Base-by-base conservation (phyloP, 1,284 basidiomycete genomes). In the Cutaneotrichosporon sp. region DNA sequence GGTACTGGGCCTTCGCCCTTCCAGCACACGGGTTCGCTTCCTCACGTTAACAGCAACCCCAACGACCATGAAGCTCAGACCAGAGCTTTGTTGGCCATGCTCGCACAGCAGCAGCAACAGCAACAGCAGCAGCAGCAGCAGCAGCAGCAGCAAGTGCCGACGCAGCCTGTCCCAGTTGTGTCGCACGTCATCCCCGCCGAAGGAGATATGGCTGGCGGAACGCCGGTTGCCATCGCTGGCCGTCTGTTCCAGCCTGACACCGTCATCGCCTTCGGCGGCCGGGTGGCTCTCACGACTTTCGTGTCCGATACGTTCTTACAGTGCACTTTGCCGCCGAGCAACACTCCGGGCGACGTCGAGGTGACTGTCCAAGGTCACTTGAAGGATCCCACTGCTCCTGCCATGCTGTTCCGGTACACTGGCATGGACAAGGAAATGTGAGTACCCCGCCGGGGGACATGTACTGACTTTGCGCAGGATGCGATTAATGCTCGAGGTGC, bases 281-380 rank as follows among this genome's bases (percentile, higher is more conserved):
- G 87, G 6, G 80, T 87, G 2, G 89, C 94, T 4, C 89, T 88
- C 24, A 97, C 94, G 0, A 89, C 91, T 68, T 85, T 91, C 43
- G 97, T 94, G 90, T 92, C 91, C 71, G 88, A 92, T 64, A 95
- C 93, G 70, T 95, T 95, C 43, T 84, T 98, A 4, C 91, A 97
- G 14, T 98, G 95, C 76, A 81, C 95, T 42, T 79, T 99, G 54
- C 97, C 97, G 3, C 92, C 97, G 0, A 86, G 89, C 60, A 83
- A 88, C 1, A 82, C 84, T 51, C 86, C 95, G 4, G 97, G 95
- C 2, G 87, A 91, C 7, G 95, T 98, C n/a, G 85, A 88, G 1
- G 95, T 99, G 3, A 89, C 87, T 9, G 83, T 90, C 90, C 72
- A 87, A 89, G 73, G 90, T 18, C 58, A 63, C 65, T 51, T 65